A percentile compares a stretch with the other conserved stretches of the same genome.
These are phyloP conservation scores for Scedosporium boydii DNA, from an alignment of 2,329 filamentous ascomycete species.

Conservation along the genomic window DNA sequence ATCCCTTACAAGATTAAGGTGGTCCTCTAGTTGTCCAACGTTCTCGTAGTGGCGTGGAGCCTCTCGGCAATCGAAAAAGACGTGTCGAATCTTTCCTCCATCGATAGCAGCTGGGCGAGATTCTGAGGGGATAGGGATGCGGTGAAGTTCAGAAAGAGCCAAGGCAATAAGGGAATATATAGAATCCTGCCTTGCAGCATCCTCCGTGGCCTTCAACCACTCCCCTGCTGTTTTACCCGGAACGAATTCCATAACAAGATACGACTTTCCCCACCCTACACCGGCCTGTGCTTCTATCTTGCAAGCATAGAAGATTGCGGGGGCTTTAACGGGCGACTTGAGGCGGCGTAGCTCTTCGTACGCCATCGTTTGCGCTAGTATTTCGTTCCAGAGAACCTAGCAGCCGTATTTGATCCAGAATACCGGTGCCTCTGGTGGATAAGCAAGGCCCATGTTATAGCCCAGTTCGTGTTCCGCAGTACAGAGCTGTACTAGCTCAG, in stretches of 20 bases:
- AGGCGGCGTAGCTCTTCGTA: slow-evolving; percentile 3
- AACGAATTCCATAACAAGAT: slow-evolving; percentile 8
- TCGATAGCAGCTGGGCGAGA: slow-evolving; percentile 1
- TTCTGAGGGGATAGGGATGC: slow-evolving; percentile 10
- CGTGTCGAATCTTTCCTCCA: slow-evolving; percentile 2
- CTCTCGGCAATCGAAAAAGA: slow-evolving; percentile 7
- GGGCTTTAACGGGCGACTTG: slow-evolving; percentile 1
- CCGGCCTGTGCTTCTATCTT: neutral
- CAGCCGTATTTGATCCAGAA: slow-evolving; percentile 1
- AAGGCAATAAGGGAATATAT: slow-evolving; percentile 10
- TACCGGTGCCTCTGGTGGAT: slow-evolving; percentile 1
- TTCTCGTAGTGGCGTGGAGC: slow-evolving; percentile 11
- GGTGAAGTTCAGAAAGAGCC: slow-evolving; percentile 11
- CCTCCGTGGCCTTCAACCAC: slow-evolving; percentile 7
- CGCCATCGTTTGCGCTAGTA: slow-evolving; percentile 1
- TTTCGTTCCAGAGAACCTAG: slow-evolving; percentile 4
- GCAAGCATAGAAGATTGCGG: slow-evolving; percentile 1
- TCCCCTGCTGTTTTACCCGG: slow-evolving; percentile 5
- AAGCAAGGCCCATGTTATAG: neutral
- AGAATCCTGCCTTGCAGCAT: slow-evolving; percentile 6
- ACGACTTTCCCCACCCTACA: neutral
- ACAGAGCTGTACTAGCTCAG: neutral
- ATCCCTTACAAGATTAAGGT: slow-evolving; percentile 11
- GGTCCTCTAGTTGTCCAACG: slow-evolving; percentile 10
- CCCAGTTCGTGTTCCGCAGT: neutral